phyloP scores from a whole-genome alignment of 768 basidiomycete species.

The Sporobolomyces roseus region DNA sequence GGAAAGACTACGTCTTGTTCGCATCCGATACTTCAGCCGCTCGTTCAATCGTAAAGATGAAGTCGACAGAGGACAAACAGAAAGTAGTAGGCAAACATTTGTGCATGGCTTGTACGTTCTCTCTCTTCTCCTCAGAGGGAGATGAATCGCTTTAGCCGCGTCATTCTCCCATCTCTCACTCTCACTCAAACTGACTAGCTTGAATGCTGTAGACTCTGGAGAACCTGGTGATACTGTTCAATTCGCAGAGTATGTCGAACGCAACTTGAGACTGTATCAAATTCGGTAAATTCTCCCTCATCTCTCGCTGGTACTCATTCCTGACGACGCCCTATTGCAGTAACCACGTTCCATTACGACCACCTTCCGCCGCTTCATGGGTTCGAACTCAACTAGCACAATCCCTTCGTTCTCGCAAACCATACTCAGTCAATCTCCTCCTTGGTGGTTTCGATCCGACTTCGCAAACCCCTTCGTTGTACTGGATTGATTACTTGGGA shows the following conservation, averaged over 20 bases:
- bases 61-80: conserved; percentile 93
- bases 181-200: not conserved
- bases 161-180: conserved; percentile 11
- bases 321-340: conserved; percentile 38
- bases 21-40: conserved; percentile 86
- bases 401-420: conserved; percentile 76
- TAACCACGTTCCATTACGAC: conserved; percentile 81
- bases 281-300: conserved; percentile 60
- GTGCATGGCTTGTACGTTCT: conserved; percentile 66
- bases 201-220: conserved; percentile 27
- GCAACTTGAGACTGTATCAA: conserved; percentile 91
- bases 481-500: conserved; percentile 96
- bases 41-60: conserved; percentile 96
- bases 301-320: not conserved
- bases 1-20: conserved; percentile 67
- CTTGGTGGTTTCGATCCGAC: conserved; percentile 86
- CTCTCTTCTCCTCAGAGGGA: not conserved
- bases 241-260: conserved; percentile 92
- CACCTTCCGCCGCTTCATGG: conserved; percentile 89
- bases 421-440: conserved; percentile 88
- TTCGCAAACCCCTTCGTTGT: conserved; percentile 65
- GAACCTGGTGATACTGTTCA: conserved; percentile 84
- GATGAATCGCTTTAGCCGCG: conserved; percentile 9
- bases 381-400: conserved; percentile 84
- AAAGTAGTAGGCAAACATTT: conserved; percentile 83